Conservation (phyloP, 495 filamentous ascomycete genomes). For the Penicillium samsonianum region DNA sequence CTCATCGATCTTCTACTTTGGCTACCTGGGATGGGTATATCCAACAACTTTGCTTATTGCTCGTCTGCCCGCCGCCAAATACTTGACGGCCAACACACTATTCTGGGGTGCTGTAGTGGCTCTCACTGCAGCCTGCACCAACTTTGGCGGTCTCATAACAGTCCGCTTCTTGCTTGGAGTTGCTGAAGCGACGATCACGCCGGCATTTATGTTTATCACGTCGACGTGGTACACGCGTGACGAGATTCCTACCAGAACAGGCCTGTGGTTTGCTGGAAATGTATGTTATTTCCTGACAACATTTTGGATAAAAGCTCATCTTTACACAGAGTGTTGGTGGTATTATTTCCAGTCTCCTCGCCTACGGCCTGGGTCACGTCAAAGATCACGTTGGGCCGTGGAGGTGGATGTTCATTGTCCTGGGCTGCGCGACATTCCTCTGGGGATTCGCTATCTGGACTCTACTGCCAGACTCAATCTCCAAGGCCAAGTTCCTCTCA, state of each 20-base stretch:
- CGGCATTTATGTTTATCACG: constrained; percentile 43
- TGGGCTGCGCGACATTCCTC: constrained; percentile 55
- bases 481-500: constrained; percentile 58
- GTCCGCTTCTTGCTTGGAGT: constrained; percentile 54
- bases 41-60: constrained; percentile 55
- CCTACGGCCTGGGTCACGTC: constrained; percentile 58
- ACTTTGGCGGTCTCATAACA: constrained; percentile 37
- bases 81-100: constrained; percentile 55
- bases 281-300: constrained; percentile 3
- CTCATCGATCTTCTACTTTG: constrained; percentile 62
- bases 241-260: constrained; percentile 61
- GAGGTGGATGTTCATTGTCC: constrained; percentile 54
- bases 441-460: constrained; percentile 56
- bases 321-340: constrained; percentile 49
- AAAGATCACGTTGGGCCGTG: constrained; percentile 49
- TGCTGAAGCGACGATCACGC: constrained; percentile 52
- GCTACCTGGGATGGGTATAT: constrained; percentile 43
- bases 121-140: constrained; percentile 38
- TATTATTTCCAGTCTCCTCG: constrained; percentile 56
- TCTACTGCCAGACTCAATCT: constrained; percentile 62
- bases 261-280: constrained; percentile 61
- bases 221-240: constrained; percentile 55
- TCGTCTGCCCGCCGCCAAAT: constrained; percentile 54
- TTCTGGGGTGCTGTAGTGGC: constrained; percentile 60
- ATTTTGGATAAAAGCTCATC: not conserved